Evolutionary conservation across 2,329 filamentous ascomycete species (phyloP).

Genomic region (Phialophora expanda): DNA sequence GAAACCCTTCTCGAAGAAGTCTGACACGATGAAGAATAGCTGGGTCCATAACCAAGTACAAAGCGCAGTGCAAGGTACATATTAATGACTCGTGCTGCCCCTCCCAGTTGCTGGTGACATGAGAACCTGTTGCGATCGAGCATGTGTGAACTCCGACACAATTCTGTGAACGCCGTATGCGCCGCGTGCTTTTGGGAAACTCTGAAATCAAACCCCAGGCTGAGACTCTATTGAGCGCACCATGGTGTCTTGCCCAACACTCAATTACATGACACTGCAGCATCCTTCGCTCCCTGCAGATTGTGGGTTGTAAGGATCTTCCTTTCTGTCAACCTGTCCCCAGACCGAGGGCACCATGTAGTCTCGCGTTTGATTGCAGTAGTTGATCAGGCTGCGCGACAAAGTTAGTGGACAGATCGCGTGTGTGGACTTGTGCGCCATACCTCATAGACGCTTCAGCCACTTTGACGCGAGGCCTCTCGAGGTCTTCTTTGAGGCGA

Average conservation of each 20-base stretch:
- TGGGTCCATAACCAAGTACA: slow-evolving; percentile 16
- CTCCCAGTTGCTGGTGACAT: slow-evolving; percentile 18
- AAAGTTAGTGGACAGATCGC: slow-evolving; percentile 9
- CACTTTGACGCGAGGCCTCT: slow-evolving; percentile 92
- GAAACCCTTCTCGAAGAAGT: slow-evolving; percentile 7
- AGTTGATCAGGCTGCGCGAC: slow-evolving; percentile 81
- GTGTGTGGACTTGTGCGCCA: slow-evolving; percentile 44
- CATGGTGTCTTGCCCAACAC: slow-evolving; percentile 10
- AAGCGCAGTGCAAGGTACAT: slow-evolving; percentile 22
- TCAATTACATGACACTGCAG: slow-evolving; percentile 86
- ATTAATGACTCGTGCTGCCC: slow-evolving; percentile 18
- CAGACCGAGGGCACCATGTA: slow-evolving; percentile 99
- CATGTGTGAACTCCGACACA: slow-evolving; percentile 12
- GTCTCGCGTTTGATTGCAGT: slow-evolving; percentile 96
- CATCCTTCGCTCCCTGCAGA: slow-evolving; percentile 76
- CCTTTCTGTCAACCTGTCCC: slow-evolving; percentile 90
- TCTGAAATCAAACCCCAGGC: slow-evolving; percentile 17
- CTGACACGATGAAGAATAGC: slow-evolving; percentile 18
- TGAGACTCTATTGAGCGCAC: slow-evolving; percentile 12
- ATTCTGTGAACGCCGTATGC: slow-evolving; percentile 60
- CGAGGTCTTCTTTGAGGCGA: slow-evolving; percentile 91
- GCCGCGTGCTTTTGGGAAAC: slow-evolving; percentile 28
- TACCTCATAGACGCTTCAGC: slow-evolving; percentile 90
- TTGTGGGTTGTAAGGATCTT: slow-evolving; percentile 98
- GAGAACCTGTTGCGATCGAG: slow-evolving; percentile 24